phyloP scores from a whole-genome alignment of 106 monocot genomes.

The Platanthera guangdongensis region DNA sequence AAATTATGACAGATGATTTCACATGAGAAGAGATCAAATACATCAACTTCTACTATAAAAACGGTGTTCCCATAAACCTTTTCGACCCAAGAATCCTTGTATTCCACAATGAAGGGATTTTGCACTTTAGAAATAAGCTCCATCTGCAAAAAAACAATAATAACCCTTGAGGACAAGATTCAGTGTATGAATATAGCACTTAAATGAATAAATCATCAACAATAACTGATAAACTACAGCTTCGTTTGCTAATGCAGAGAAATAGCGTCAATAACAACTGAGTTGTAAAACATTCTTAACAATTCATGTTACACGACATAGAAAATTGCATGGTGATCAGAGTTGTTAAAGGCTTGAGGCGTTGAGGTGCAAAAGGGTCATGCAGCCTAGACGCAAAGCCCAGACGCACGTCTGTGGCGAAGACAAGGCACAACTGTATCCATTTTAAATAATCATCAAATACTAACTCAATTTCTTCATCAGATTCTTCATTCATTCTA shows the following conservation, averaged over 20 bases:
- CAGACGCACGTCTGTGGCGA: too few species aligned
- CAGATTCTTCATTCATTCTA: too few species aligned
- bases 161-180: not conserved
- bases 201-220: not conserved
- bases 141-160: constrained; percentile 48
- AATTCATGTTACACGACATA: not conserved
- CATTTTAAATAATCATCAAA: too few species aligned
- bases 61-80: constrained; percentile 45
- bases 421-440: too few species aligned
- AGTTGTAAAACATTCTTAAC: not conserved
- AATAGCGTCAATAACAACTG: not conserved
- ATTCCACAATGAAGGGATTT: constrained; percentile 93
- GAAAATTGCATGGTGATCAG: not conserved
- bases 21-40: not conserved
- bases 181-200: not conserved
- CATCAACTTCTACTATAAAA: not conserved
- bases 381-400: too few species aligned
- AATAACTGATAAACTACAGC: not conserved
- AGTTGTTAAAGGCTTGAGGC: too few species aligned
- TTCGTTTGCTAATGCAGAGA: not conserved
- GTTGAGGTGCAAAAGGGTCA: too few species aligned
- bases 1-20: not conserved
- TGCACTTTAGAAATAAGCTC: constrained; percentile 86
- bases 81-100: constrained; percentile 99
- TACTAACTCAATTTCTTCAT: too few species aligned